Conservation (phyloP, 768 basidiomycete genomes). For the Pluteus cervinus region DNA sequence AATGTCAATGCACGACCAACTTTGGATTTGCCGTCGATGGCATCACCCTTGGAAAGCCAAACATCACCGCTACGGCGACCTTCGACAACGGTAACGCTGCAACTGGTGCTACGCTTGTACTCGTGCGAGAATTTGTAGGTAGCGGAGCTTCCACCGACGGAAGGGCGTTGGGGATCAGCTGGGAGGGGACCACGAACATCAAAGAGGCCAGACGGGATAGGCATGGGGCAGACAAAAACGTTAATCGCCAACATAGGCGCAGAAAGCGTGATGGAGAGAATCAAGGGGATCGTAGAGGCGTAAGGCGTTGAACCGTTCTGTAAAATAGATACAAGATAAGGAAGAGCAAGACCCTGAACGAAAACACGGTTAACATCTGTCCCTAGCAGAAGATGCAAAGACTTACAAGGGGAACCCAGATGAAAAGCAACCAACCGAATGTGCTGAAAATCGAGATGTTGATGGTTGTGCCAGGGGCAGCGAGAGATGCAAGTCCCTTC, state of each 20-base stretch:
- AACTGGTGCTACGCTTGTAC: constrained; percentile 59
- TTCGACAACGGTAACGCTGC: constrained; percentile 63
- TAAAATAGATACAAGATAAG: constrained; percentile 48
- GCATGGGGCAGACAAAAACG: constrained; percentile 55
- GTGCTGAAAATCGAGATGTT: constrained; percentile 52
- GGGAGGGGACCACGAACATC: constrained; percentile 41
- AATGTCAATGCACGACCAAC: constrained; percentile 58
- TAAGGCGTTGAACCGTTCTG: constrained; percentile 31
- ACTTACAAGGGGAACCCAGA: constrained; percentile 69
- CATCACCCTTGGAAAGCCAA: constrained; percentile 70
- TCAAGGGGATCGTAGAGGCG: constrained; percentile 42
- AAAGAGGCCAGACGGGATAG: constrained; percentile 63
- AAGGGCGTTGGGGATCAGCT: constrained; percentile 33
- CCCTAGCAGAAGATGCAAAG: background rate
- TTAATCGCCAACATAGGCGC: constrained; percentile 62
- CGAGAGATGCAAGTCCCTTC: constrained; percentile 43
- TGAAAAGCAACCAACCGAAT: constrained; percentile 57
- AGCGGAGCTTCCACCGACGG: constrained; percentile 34
- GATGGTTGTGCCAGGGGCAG: constrained; percentile 36
- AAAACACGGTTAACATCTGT: constrained; percentile 5
- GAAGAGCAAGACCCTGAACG: constrained; percentile 50
- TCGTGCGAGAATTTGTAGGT: constrained; percentile 42
- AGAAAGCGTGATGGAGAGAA: constrained; percentile 61
- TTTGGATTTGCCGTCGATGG: constrained; percentile 59
- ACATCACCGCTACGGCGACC: constrained; percentile 69